These are phyloP conservation scores for Rhodotorula sp. DNA, from an alignment of 1,284 basidiomycete genomes.

Conservation along the genomic window DNA sequence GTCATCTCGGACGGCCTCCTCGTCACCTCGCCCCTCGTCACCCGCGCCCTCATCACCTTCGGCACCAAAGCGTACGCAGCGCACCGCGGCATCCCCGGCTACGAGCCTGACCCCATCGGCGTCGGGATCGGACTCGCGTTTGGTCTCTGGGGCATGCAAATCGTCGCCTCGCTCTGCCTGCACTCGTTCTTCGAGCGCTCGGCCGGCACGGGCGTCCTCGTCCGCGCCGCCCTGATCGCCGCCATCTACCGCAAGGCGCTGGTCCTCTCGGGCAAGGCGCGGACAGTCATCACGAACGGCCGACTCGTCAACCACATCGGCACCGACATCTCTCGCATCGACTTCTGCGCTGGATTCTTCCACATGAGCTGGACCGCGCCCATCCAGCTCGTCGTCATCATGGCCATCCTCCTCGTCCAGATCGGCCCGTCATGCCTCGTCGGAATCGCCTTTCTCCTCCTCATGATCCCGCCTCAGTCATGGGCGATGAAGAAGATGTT, in stretches of 20 bases:
- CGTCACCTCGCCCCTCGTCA: slow-evolving; percentile 50
- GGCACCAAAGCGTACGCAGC: slow-evolving; percentile 63
- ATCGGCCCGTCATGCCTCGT: slow-evolving; percentile 77
- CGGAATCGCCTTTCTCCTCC: slow-evolving; percentile 67
- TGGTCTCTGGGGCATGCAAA: slow-evolving; percentile 66
- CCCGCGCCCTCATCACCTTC: slow-evolving; percentile 77
- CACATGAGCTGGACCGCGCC: slow-evolving; percentile 34
- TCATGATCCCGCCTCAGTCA: slow-evolving; percentile 62
- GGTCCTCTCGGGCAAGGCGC: slow-evolving; percentile 71
- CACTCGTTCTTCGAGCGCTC: slow-evolving; percentile 64
- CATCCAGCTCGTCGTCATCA: slow-evolving; percentile 62
- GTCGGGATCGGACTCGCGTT: slow-evolving; percentile 72
- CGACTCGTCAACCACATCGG: slow-evolving; percentile 89
- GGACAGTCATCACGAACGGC: slow-evolving; percentile 79
- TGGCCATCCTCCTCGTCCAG: slow-evolving; percentile 65
- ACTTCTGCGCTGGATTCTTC: slow-evolving; percentile 63
- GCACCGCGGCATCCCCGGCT: slow-evolving; percentile 53
- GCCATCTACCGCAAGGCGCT: slow-evolving; percentile 81
- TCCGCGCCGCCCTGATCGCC: slow-evolving; percentile 82
- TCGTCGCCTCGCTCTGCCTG: slow-evolving; percentile 64
- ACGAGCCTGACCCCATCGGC: slow-evolving; percentile 61
- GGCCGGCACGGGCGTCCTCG: slow-evolving; percentile 70
- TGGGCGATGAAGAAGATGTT: slow-evolving; percentile 73
- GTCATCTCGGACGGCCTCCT: slow-evolving; percentile 53
- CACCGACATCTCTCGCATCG: slow-evolving; percentile 85